Evolutionary conservation across 331 rosid species (phyloP), one percentile per base, ranked within the genome.

Genomic region (Rhamnella rubrinervis): DNA sequence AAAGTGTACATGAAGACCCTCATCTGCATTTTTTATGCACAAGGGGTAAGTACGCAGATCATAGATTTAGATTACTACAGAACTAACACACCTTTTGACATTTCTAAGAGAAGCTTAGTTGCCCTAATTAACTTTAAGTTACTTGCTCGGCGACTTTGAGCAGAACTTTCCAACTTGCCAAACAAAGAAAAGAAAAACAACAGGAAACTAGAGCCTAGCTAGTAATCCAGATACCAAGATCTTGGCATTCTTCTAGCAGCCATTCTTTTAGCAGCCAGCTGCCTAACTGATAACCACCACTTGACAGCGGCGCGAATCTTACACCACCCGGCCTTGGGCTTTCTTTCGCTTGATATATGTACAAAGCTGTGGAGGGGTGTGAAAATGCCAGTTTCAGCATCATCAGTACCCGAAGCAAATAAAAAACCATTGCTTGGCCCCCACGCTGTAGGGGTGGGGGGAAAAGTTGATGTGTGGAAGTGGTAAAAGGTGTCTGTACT

Each of bases 291-390:
- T 37, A 86, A 58, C 74, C 68, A 74, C 82, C 84, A 80, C 70
- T 73, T 86, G 67, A 89, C 66, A 70, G 80, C 86, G 40, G 82
- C 77, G 14, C 70, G 73, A 68, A 90, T 65, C 80, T 80, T 90
- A 53, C 70, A 72, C 96, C 93, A 87, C 56, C 73, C 61, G 40
- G 79, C 89, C 79, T 71, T 90, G 23, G 78, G 66, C 61, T 82
- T 85, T 64, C 51, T 81, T 18, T 16, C 79, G 57, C 56, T 66
- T 17, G 83, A 46, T 25, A 66, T 70, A 25, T 53, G 71, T 40
- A 23, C 19, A 41, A 65, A 51, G 7, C 28, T 18, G 0, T 59
- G 63, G 49, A 72, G 63, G 26, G 65, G 4, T 56, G 77, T 20
- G 55, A 37, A 71, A n/a, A 50, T 31, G 23, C 59, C 71, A 64